Conservation (phyloP, 2,329 filamentous ascomycete genomes). For the Diaporthe destruens region DNA sequence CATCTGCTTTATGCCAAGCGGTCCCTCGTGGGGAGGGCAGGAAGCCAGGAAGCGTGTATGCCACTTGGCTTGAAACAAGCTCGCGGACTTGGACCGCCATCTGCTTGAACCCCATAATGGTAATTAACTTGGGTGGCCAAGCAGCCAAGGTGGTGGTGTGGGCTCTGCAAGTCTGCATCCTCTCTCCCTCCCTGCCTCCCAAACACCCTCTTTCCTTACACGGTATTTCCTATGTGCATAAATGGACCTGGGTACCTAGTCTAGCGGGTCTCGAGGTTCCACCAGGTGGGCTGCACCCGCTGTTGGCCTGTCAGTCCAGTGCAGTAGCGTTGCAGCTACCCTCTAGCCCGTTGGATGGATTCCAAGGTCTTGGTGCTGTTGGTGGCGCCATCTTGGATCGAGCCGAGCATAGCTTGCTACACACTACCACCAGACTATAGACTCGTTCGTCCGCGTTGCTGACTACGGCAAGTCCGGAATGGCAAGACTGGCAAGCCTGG, state of each 20-base stretch:
- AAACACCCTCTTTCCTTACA: not conserved
- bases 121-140: not conserved
- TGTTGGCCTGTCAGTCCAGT: slow-evolving; percentile 24
- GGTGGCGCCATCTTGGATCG: slow-evolving; percentile 26
- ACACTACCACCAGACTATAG: slow-evolving; percentile 3
- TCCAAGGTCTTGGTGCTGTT: slow-evolving; percentile 21
- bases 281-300: slow-evolving; percentile 29
- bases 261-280: not conserved
- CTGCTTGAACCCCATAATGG: slow-evolving; percentile 17
- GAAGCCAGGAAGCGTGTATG: not conserved
- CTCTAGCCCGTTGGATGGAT: slow-evolving; percentile 26
- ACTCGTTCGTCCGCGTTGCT: slow-evolving; percentile 27
- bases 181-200: not conserved
- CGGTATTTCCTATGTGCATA: not conserved
- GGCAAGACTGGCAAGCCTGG: not conserved
- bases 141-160: too few relatives aligned
- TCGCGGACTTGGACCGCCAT: slow-evolving; percentile 19
- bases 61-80: slow-evolving; percentile 31
- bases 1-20: slow-evolving; percentile 31
- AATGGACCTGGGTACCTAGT: slow-evolving; percentile 1
- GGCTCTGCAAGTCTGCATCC: too few relatives aligned
- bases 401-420: slow-evolving; percentile 10
- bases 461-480: not conserved
- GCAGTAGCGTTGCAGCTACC: slow-evolving; percentile 26
- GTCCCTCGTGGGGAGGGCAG: slow-evolving; percentile 20